These are phyloP conservation scores for Ophiocordyceps robertsii DNA, from an alignment of 2,329 filamentous ascomycete genomes.

Conservation along the genomic window DNA sequence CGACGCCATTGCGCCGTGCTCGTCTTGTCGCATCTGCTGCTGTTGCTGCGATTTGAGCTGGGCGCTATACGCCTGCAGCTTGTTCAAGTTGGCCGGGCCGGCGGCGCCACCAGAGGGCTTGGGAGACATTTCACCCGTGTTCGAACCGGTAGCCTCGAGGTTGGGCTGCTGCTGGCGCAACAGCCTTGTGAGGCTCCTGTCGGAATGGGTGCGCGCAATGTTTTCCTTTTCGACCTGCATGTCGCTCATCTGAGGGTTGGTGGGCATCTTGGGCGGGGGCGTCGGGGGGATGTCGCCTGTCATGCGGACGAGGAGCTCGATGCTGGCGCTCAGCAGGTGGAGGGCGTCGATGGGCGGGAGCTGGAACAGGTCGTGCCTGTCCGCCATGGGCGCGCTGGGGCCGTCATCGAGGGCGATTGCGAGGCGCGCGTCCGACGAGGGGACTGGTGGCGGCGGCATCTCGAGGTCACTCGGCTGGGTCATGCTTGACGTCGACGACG, in stretches of 20 bases:
- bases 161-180: constrained; percentile 25
- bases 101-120: not conserved
- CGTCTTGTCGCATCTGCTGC: constrained; percentile 5
- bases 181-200: constrained; percentile 32
- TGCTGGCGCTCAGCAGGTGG: constrained; percentile 59
- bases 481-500: too few relatives aligned
- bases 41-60: constrained; percentile 12
- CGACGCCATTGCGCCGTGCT: not conserved
- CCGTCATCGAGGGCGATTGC: constrained; percentile 10
- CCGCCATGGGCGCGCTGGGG: constrained; percentile 11
- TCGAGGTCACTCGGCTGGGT: too few relatives aligned
- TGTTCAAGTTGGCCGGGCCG: constrained; percentile 3
- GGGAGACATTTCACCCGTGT: not conserved
- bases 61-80: constrained; percentile 13
- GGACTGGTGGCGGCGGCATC: constrained; percentile 24
- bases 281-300: constrained; percentile 72
- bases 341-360: constrained; percentile 63
- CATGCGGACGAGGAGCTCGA: constrained; percentile 57
- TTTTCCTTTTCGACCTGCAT: constrained; percentile 50
- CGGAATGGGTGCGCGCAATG: constrained; percentile 44
- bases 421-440: constrained; percentile 23
- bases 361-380: constrained; percentile 54
- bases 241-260: constrained; percentile 51
- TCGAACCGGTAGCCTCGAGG: constrained; percentile 8
- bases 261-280: constrained; percentile 51